Base-by-base conservation (phyloP, 352 stramenopile genomes). In the Peronospora destructor region DNA sequence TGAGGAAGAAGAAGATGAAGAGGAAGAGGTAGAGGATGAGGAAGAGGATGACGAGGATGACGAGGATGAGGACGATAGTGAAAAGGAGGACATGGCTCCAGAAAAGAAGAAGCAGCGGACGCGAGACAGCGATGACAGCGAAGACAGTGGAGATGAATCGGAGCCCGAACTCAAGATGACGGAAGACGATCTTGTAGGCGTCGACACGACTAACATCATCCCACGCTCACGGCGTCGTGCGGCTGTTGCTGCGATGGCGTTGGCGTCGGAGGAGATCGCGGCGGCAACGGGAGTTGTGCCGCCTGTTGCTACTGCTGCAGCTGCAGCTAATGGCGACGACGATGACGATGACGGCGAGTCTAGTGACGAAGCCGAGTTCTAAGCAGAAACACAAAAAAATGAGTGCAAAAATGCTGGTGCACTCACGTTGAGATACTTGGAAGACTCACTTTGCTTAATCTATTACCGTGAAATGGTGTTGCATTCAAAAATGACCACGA, bases 181-280 rank as follows among this genome's bases (percentile, higher is more conserved):
- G 52, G 73, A 90, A 35, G 82, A 93, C 70, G 82, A 93, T 50
- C 82, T 91, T 8, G 68, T 91, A 25, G 82, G 76, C 11, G 67
- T 93, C 34, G 82, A 93, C 61, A 85, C 82, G 59, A 74, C 75
- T 46, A 91, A 91, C 61, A 93, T 93, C 54, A 93, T 93, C 54
- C 82, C 82, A 14, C 79, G 82, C 30, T 66, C 82, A 8, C 66
- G 68, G 32, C 82, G 82, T 49, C 79, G 82, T 33, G 82, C 79
- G 0, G 82, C 82, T 0, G 76, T 81, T 17, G 82, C 79, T 12
- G 77, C 82, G 25, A 79, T 82, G 73, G 70, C 79, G 4, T 62
- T 81, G 26, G 73, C 76, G 0, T 74, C 81, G 45, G 73, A 89
- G 43, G 72, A 86, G 48, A 67, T 70, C 34, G 50, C 65, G 4